Percentiles rank a stretch among this genome's conserved stretches.
Evolutionary conservation across 257 asterid genomes (phyloP).

Genomic region (Pogostemon cablin): DNA sequence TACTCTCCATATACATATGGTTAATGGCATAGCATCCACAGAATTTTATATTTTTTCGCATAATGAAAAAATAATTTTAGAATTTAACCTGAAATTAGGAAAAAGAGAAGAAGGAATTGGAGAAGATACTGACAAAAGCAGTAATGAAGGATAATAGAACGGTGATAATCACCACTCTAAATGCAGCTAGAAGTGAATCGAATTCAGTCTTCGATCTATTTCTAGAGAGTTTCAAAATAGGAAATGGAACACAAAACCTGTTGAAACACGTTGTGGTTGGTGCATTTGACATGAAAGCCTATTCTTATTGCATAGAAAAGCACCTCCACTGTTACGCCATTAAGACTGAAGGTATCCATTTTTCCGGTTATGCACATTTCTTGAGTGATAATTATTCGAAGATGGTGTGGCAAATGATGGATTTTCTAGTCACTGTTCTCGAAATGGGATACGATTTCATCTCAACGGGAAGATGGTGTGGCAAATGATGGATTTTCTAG

Average conservation of each 20-base stretch:
- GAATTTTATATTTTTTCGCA: no score
- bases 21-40: no score
- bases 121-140: constrained; percentile 42
- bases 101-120: constrained; percentile 36
- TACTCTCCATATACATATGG: no score
- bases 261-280: constrained; percentile 53
- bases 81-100: constrained; percentile 20
- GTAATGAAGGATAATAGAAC: constrained; percentile 51
- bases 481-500: constrained; percentile 58
- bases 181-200: constrained; percentile 61
- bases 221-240: constrained; percentile 61
- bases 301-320: constrained; percentile 47
- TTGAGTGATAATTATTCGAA: constrained; percentile 55
- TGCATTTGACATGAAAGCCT: constrained; percentile 58
- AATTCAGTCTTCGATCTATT: constrained; percentile 63
- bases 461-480: constrained; percentile 71
- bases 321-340: constrained; percentile 52
- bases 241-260: constrained; percentile 51
- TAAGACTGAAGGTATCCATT: constrained; percentile 48
- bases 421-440: constrained; percentile 52
- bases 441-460: constrained; percentile 53
- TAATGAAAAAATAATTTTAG: background rate
- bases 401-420: constrained; percentile 68
- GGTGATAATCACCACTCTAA: constrained; percentile 65
- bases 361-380: constrained; percentile 52